phyloP scores from a whole-genome alignment of 2,329 filamentous ascomycete genomes.

The Raffaelea ambrosiae region DNA sequence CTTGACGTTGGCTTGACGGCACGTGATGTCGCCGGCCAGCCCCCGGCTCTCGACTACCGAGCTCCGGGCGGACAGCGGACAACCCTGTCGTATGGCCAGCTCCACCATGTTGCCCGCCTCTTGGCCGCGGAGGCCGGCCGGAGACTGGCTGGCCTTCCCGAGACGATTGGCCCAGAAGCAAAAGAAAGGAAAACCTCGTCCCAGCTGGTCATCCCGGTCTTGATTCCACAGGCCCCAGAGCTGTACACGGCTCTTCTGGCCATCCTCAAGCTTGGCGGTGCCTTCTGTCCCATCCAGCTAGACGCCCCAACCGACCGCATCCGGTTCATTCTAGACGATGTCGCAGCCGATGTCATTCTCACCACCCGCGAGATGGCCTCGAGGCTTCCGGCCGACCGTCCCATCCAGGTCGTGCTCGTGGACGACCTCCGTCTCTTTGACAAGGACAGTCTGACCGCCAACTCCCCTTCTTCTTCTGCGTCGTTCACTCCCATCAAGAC shows the following conservation, averaged over 20 bases:
- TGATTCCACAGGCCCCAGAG: conserved; percentile 67
- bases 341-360: conserved; percentile 60
- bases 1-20: conserved; percentile 2
- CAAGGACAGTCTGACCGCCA: not conserved
- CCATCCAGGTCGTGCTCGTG: conserved; percentile 27
- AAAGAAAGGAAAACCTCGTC: not conserved
- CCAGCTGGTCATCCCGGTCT: conserved; percentile 59
- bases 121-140: conserved; percentile 44
- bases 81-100: conserved; percentile 50
- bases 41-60: conserved; percentile 57
- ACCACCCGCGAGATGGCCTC: conserved; percentile 43
- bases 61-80: conserved; percentile 34
- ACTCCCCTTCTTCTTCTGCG: not conserved
- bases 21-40: conserved; percentile 6
- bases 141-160: not conserved
- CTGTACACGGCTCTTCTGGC: conserved; percentile 73
- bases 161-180: too few relatives aligned
- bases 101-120: conserved; percentile 49
- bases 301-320: conserved; percentile 72
- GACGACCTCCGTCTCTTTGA: conserved; percentile 13
- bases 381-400: conserved; percentile 25
- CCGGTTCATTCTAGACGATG: conserved; percentile 72
- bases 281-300: conserved; percentile 76
- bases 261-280: conserved; percentile 70
- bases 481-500: not conserved